Conservation (phyloP, 2,329 filamentous ascomycete species). For the Colletotrichum aenigma region DNA sequence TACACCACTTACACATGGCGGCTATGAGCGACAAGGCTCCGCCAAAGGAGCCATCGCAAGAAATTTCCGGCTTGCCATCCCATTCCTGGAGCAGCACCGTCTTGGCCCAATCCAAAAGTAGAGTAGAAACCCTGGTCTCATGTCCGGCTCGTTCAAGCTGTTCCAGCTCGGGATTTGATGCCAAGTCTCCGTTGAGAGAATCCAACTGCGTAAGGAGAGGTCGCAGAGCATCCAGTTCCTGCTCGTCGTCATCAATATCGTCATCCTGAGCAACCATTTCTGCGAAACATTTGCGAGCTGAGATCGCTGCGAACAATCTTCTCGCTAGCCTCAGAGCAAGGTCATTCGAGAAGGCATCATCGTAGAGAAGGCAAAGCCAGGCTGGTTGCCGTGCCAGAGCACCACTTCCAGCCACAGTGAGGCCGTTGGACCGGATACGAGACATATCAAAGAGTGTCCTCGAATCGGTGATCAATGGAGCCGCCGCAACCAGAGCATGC, state of each 20-base stretch:
- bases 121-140: slow-evolving; percentile 59
- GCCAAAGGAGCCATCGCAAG: slow-evolving; percentile 73
- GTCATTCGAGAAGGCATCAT: slow-evolving; percentile 67
- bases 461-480: slow-evolving; percentile 53
- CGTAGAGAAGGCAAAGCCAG: slow-evolving; percentile 61
- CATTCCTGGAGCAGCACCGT: slow-evolving; percentile 79
- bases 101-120: slow-evolving; percentile 74
- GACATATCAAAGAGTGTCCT: slow-evolving; percentile 63
- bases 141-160: slow-evolving; percentile 57
- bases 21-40: slow-evolving; percentile 77
- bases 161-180: slow-evolving; percentile 52
- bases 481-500: slow-evolving; percentile 64
- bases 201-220: slow-evolving; percentile 59
- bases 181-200: slow-evolving; percentile 48
- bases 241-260: slow-evolving; percentile 30
- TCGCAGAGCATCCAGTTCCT: slow-evolving; percentile 48
- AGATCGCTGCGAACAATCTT: slow-evolving; percentile 62
- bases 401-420: slow-evolving; percentile 52
- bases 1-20: slow-evolving; percentile 67
- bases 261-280: slow-evolving; percentile 44
- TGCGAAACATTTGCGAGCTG: slow-evolving; percentile 55
- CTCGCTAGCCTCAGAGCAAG: slow-evolving; percentile 62
- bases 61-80: slow-evolving; percentile 75
- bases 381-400: slow-evolving; percentile 50
- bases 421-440: slow-evolving; percentile 59